phyloP scores from a whole-genome alignment of 176 grass and related monocot species.

The Eleusine indica region DNA sequence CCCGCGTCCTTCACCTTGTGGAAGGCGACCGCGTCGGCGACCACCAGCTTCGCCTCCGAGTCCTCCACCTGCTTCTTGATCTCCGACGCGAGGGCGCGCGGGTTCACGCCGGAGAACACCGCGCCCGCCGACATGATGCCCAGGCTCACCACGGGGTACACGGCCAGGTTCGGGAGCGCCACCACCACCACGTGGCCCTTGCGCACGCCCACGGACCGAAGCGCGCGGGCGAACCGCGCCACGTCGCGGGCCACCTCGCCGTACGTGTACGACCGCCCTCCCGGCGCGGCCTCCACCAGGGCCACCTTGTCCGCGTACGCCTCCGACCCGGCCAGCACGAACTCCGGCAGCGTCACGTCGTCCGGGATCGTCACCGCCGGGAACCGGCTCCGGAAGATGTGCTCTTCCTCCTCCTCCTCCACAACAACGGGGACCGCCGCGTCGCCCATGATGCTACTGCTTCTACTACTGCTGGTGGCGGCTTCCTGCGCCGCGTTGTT shows the following conservation, averaged over 20 bases:
- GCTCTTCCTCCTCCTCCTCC: conserved; percentile 48
- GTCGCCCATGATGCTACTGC: conserved; percentile 49
- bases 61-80: conserved; percentile 83
- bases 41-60: conserved; percentile 71
- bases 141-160: conserved; percentile 76
- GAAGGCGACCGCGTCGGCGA: conserved; percentile 57
- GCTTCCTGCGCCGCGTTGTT: not conserved
- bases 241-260: conserved; percentile 58
- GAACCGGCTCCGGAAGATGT: conserved; percentile 77
- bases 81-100: conserved; percentile 52
- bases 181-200: conserved; percentile 79
- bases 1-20: conserved; percentile 71
- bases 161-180: conserved; percentile 71
- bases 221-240: conserved; percentile 64
- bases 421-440: not conserved
- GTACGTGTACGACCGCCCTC: conserved; percentile 66
- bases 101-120: conserved; percentile 84
- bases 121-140: conserved; percentile 74
- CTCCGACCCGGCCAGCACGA: conserved; percentile 63
- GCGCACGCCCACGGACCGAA: conserved; percentile 65
- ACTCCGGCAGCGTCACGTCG: conserved; percentile 71
- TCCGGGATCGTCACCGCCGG: conserved; percentile 60
- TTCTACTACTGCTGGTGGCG: not conserved
- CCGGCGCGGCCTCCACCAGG: conserved; percentile 59
- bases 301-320: conserved; percentile 67